phyloP scores from a whole-genome alignment of 75 land plant species.

The Ceratopteris richardii region DNA sequence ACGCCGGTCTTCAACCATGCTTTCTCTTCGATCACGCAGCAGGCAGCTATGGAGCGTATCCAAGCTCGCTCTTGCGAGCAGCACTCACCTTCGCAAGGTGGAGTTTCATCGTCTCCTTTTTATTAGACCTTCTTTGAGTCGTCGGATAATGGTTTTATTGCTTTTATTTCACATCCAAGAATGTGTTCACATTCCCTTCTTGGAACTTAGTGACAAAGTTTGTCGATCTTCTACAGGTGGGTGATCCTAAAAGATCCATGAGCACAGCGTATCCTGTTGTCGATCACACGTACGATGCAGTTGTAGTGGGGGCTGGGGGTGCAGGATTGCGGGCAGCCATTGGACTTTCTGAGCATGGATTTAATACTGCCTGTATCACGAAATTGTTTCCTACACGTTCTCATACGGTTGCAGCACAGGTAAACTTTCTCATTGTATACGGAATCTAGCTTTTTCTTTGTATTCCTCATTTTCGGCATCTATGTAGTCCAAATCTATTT shows the following conservation, averaged over 20 bases:
- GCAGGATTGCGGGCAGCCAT: conserved; percentile 95
- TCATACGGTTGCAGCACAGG: conserved; percentile 99
- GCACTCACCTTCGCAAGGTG: not conserved
- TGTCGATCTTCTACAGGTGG: no score
- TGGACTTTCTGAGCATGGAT: conserved; percentile 93
- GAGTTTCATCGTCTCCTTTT: not conserved
- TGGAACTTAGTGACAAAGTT: no score
- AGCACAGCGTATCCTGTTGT: conserved; percentile 65
- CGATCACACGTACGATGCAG: conserved; percentile 94
- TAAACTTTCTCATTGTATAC: conserved; percentile 7
- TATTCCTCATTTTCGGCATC: no score
- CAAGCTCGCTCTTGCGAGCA: not conserved
- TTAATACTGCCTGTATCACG: conserved; percentile 94
- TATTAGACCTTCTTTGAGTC: no score
- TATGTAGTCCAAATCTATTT: no score
- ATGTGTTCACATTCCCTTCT: no score
- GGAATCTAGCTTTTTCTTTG: not conserved
- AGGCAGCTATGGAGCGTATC: conserved; percentile 5
- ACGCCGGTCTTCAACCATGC: not conserved
- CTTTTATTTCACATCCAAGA: no score
- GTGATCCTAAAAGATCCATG: not conserved
- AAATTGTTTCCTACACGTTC: conserved; percentile 98
- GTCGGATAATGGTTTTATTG: no score
- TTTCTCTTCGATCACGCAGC: conserved; percentile 3
- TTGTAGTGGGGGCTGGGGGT: conserved; percentile 97